Base-by-base conservation (phyloP, 2,329 filamentous ascomycete genomes). In the Aspergillus terreus region DNA sequence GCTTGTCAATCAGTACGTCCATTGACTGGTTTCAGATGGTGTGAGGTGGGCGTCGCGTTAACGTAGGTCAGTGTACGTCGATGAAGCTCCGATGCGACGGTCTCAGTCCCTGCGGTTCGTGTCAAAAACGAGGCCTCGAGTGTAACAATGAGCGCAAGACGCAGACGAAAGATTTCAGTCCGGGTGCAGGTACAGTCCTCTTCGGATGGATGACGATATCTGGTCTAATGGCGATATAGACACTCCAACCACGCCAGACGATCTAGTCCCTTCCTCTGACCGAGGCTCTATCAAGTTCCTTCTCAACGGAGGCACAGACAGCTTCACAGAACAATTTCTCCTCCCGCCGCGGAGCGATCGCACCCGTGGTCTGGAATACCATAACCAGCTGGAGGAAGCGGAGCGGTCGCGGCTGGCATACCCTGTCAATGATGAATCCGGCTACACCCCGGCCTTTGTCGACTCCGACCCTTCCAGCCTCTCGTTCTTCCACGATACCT, bases 11-110 rank as follows among this genome's bases (percentile, higher is more conserved):
- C 73, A 32, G 74, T 71, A 62, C 59, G 67, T 64, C 17, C 46
- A 30, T 14, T 12, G 43, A 12, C 17, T n/a, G 3, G 25, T 17
- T 43, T 19, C 19, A 15, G 25, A 45, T 36, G 19, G 41, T 38
- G 4, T 32, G 23, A 48, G 47, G 27, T 51, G 36, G 5, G 42
- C 44, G 44, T 52, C 46, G 43, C 44, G 43, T 45, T 14, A 12
- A 4, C 25, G 10, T 25, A 23, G 23, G 17, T 46, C 53, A 76
- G 74, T 77, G 75, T 55, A 76, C 72, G 14, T 65, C 71, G 19
- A 76, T 76, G 70, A 77, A 77, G 53, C 66, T 77, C 15, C 74
- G 75, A 11, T 77, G 75, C 56, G 74, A 77, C 55, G 75, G 75
- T 9, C 58, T 63, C 30, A 71, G 61, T 48, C 75, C 75, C 14